Base-by-base conservation (phyloP, 345 rosid genomes). In the Brassica nigra region DNA sequence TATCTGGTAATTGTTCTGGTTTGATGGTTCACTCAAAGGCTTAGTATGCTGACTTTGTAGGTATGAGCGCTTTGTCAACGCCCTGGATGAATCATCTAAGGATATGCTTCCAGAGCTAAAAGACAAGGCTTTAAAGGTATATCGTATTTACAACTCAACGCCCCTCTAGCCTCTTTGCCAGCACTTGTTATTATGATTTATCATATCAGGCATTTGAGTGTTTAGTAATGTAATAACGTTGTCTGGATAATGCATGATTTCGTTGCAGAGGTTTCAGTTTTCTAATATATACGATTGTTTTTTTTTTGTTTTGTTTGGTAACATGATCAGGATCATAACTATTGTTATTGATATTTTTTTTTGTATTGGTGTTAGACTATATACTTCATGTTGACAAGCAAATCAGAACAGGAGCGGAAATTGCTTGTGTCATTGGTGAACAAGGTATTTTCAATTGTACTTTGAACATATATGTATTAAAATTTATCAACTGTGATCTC, bases 1-100 rank as follows among this genome's bases (percentile, higher is more conserved):
- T 66, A 9, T 8, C 9, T 39, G 58, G 29, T 57, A 37, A 27
- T 27, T 27, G 65, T 64, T 64, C 71, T 36, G 57, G 44, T 37
- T 36, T 12, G 11, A 37, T 23, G 37, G 15, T 44, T 23, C 34
- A 27, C 28, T 52, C 37, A 54, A 55, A 49, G 66, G 66, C 59
- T 61, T 74, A 74, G 27, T 11, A n/a, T 75, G 31, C 18, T 67
- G 62, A 62, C 55, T 75, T 70, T 76, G 77, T 58, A 94, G 98
- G 88, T 95, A 95, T 82, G 97, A 90, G 78, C 96, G 91, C 6
- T 91, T 90, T 85, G 87, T 93, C 62, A 63, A 68, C 27, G 93
- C 97, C 11, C 91, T 95, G 33, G 98, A 93, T 86, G 99, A 93
- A 83, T 94, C 97, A 77, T 93, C 98, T 12, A 95, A 90, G 83